A percentile compares a stretch with the other conserved stretches of the same genome.
Evolutionary conservation across 2,329 filamentous ascomycete species (phyloP).

Genomic region (Waltergamsia citrina): DNA sequence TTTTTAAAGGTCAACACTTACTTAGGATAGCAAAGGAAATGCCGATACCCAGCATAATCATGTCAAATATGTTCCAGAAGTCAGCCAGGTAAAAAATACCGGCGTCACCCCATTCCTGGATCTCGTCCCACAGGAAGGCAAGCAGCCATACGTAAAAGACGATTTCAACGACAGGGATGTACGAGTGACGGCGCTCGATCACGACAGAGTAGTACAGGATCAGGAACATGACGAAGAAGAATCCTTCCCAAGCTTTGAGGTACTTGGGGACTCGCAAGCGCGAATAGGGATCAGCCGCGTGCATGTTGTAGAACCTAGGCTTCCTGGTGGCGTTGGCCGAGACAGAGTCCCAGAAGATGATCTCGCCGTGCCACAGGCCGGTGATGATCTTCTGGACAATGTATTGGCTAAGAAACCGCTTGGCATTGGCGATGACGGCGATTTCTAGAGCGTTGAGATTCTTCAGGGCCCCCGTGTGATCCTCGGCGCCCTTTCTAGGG

Average conservation of each 20-base stretch:
- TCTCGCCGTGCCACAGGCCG: constrained; percentile 77
- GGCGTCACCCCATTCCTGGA: constrained; percentile 77
- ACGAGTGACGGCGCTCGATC: constrained; percentile 57
- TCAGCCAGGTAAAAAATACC: constrained; percentile 80
- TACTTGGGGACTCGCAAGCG: constrained; percentile 70
- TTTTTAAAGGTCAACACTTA: too few species aligned
- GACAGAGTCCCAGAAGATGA: constrained; percentile 79
- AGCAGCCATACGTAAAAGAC: constrained; percentile 81
- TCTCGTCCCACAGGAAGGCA: constrained; percentile 79
- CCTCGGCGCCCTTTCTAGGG: constrained; percentile 17
- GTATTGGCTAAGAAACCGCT: constrained; percentile 73
- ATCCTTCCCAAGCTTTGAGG: constrained; percentile 72
- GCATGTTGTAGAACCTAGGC: constrained; percentile 63
- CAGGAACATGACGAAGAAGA: constrained; percentile 71
- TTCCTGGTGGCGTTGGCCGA: constrained; percentile 64
- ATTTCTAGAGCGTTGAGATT: constrained; percentile 82
- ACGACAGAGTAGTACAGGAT: constrained; percentile 78
- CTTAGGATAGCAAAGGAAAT: constrained; percentile 56
- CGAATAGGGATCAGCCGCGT: constrained; percentile 62
- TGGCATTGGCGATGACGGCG: constrained; percentile 70
- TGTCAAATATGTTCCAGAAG: constrained; percentile 69
- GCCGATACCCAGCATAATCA: constrained; percentile 66
- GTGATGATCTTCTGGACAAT: constrained; percentile 76
- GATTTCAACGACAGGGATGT: constrained; percentile 62
- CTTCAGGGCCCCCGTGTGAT: constrained; percentile 46